Percentiles rank a stretch among this genome's conserved stretches.
phyloP scores from a whole-genome alignment of 2,329 filamentous ascomycete species.

The Aspergillus ruber region DNA sequence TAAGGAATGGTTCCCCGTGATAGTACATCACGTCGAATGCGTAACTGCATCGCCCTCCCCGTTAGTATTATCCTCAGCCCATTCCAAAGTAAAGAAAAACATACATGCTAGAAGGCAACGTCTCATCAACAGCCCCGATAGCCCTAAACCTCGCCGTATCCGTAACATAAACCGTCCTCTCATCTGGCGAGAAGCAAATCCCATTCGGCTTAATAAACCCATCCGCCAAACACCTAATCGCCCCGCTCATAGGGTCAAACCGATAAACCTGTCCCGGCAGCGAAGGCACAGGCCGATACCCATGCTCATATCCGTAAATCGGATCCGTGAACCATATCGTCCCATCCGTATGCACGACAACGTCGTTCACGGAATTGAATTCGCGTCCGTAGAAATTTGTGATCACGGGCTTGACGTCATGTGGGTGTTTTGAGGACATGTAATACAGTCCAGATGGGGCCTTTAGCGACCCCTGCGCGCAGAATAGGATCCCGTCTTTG shows the following conservation, averaged over 20 bases:
- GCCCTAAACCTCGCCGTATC: slow-evolving; percentile 31
- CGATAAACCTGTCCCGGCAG: slow-evolving; percentile 36
- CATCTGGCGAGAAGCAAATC: slow-evolving; percentile 37
- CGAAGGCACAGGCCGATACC: slow-evolving; percentile 25
- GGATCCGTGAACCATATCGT: slow-evolving; percentile 37
- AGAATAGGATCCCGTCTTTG: slow-evolving; percentile 35
- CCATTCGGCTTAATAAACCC: slow-evolving; percentile 38
- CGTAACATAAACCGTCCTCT: slow-evolving; percentile 34
- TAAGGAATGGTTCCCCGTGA: slow-evolving; percentile 35
- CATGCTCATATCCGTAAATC: slow-evolving; percentile 31
- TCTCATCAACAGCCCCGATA: slow-evolving; percentile 12
- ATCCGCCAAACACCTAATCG: slow-evolving; percentile 33
- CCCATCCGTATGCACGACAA: slow-evolving; percentile 28
- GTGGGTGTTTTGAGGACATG: slow-evolving; percentile 13
- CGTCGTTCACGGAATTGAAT: slow-evolving; percentile 36
- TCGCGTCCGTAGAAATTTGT: slow-evolving; percentile 30
- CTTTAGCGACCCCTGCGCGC: slow-evolving; percentile 31
- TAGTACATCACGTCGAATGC: slow-evolving; percentile 42
- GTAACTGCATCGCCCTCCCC: slow-evolving; percentile 24
- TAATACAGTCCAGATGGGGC: slow-evolving; percentile 9
- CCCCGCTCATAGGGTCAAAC: slow-evolving; percentile 28
- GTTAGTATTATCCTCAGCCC: background rate
- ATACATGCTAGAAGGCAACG: slow-evolving; percentile 20
- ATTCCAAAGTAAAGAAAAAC: slow-evolving; percentile 4
- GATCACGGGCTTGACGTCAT: slow-evolving; percentile 18